These are phyloP conservation scores for Psilocybe cyanescens DNA, from an alignment of 768 basidiomycete genomes.

Conservation along the genomic window DNA sequence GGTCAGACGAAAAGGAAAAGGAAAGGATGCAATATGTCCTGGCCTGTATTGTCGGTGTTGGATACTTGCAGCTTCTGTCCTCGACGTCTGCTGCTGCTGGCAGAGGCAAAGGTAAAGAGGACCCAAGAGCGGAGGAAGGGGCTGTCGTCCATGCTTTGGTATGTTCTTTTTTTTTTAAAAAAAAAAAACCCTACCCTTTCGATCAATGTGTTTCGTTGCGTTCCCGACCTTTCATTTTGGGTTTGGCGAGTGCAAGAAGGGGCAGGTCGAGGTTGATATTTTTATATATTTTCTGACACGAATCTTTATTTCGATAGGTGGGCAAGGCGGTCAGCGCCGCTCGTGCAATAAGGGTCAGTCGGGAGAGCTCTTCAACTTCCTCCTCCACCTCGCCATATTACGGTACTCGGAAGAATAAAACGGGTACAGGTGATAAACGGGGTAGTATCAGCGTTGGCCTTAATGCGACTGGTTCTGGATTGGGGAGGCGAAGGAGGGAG, in stretches of 20 bases:
- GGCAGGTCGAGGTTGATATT: not conserved
- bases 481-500: not conserved
- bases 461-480: not conserved
- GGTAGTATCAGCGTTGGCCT: not conserved
- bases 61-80: slow-evolving; percentile 32
- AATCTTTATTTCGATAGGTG: slow-evolving; percentile 38
- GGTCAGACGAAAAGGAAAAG: slow-evolving; percentile 22
- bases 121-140: slow-evolving; percentile 4
- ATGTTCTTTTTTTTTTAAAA: slow-evolving; percentile 18
- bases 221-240: not conserved
- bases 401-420: not conserved
- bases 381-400: not conserved
- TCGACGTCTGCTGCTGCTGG: not conserved
- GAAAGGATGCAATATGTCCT: slow-evolving; percentile 56
- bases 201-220: too few species aligned
- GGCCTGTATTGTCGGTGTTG: slow-evolving; percentile 60
- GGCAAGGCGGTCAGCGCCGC: slow-evolving; percentile 75
- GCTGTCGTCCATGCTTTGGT: slow-evolving; percentile 46
- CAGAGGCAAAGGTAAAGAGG: slow-evolving; percentile 1
- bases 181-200: too few species aligned
- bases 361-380: slow-evolving; percentile 36
- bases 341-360: slow-evolving; percentile 62
- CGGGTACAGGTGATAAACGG: not conserved
- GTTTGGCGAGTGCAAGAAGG: too few species aligned
- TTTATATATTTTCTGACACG: not conserved